A percentile compares a stretch with the other conserved stretches of the same genome.
phyloP scores from a whole-genome alignment of 768 basidiomycete genomes.

The Mycena metata region DNA sequence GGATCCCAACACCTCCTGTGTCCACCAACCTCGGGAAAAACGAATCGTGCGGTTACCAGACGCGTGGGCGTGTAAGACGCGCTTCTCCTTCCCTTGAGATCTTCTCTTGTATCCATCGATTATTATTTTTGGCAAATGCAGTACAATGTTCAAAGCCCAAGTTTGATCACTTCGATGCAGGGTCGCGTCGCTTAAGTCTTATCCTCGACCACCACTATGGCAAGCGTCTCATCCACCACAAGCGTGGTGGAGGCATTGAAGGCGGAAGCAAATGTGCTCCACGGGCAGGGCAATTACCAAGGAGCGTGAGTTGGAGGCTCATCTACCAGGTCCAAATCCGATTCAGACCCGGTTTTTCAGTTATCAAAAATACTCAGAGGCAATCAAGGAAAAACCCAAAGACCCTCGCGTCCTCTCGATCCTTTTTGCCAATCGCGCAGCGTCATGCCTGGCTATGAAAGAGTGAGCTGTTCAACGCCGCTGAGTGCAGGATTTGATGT shows the following conservation, averaged over 20 bases:
- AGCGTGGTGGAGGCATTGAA: constrained; percentile 50
- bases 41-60: too few species aligned
- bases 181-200: not conserved
- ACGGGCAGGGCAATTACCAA: constrained; percentile 48
- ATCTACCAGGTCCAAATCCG: too few species aligned
- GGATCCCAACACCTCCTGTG: too few species aligned
- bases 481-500: not conserved
- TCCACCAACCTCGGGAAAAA: too few species aligned
- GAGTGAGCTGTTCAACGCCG: constrained; percentile 42
- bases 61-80: too few species aligned
- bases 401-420: constrained; percentile 56
- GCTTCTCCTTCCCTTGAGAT: too few species aligned
- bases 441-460: constrained; percentile 53
- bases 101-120: too few species aligned
- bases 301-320: constrained; percentile 40
- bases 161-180: not conserved
- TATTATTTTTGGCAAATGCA: too few species aligned
- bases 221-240: constrained; percentile 14
- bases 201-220: constrained; percentile 14
- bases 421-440: constrained; percentile 61
- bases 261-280: constrained; percentile 56
- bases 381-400: constrained; percentile 53
- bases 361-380: constrained; percentile 56
- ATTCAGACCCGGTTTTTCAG: not conserved
- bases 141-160: too few species aligned